Base-by-base conservation (phyloP, 164 flowering plant genomes). In the Nymphaea thermarum region DNA sequence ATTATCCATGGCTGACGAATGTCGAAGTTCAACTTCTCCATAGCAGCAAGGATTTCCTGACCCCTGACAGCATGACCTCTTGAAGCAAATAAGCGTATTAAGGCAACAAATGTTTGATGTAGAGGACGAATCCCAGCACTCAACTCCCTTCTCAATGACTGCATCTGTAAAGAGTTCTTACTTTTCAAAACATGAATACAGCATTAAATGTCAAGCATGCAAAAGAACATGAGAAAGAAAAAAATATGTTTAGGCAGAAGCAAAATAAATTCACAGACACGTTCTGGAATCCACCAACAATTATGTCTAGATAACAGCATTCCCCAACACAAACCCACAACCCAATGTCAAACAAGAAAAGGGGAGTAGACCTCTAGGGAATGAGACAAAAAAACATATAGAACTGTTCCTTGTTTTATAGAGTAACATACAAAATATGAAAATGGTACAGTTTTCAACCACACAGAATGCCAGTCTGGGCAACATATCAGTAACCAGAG, bases 1-100 rank as follows among this genome's bases (percentile, higher is more conserved):
- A 88, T 75, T 41, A 91, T 72, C 98, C 98, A 94, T 68, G 96
- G 91, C 69, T 71, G 84, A 12, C 96, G 91, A 64, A 91, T 88
- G 79, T 94, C 96, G 77, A 77, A 89, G 45, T 88, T 81, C 51
- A 91, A 71, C 59, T 89, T 88, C 70, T 91, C 98, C 97, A 91
- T 91, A 11, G 97, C 95, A 5, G 93, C 87, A 51, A 94, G 89
- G 65, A 94, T 84, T 76, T 94, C 98, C 64, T 88, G 80, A 5
- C 96, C 98, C 77, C 80, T 83, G 5, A 81, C 82, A 16, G 90
- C 86, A 69, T 16, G 80, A 12, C 97, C 98, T 75, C 85, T 87
- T 4, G 89, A 80, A 5, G 93, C 98, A 84, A 85, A 91, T 66
- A 91, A 69, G n/a, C 96, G 88, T 74, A 89, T 67, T 73, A 93